Conservation (phyloP, 164 flowering plant species). For the Echeveria elegans region DNA sequence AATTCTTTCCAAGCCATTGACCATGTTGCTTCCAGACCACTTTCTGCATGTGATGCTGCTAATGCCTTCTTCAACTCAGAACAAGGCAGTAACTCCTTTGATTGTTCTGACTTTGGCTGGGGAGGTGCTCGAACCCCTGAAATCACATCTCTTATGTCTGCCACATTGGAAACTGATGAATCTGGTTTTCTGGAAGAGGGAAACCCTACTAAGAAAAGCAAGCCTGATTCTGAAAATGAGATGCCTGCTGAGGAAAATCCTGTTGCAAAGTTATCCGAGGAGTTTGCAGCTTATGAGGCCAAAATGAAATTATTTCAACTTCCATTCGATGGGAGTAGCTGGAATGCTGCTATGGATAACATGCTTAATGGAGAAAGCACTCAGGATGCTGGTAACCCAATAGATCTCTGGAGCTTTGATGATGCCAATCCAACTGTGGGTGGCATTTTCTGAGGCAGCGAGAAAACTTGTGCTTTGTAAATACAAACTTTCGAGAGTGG, state of each 20-base stretch:
- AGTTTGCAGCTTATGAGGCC: conserved; percentile 62
- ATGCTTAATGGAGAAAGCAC: conserved; percentile 44
- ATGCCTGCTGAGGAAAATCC: conserved; percentile 23
- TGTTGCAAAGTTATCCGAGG: conserved; percentile 42
- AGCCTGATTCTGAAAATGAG: conserved; percentile 22
- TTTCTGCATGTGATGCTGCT: conserved; percentile 20
- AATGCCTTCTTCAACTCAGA: conserved; percentile 46
- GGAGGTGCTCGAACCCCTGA: conserved; percentile 59
- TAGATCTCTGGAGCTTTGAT: conserved; percentile 60
- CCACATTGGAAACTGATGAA: conserved; percentile 32
- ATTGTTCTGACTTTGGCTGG: conserved; percentile 65
- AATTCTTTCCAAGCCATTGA: conserved; percentile 18
- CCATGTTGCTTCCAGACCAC: conserved; percentile 21
- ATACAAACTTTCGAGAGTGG: neutral
- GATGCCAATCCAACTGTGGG: neutral
- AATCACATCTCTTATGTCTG: conserved; percentile 46
- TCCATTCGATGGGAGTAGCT: conserved; percentile 51
- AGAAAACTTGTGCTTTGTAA: neutral
- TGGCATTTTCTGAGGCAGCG: neutral
- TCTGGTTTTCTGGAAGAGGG: conserved; percentile 39
- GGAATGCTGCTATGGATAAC: conserved; percentile 59
- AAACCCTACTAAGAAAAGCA: conserved; percentile 51
- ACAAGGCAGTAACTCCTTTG: conserved; percentile 71
- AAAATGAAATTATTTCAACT: conserved; percentile 60
- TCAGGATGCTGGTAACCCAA: conserved; percentile 46